phyloP scores from a whole-genome alignment of 441 rosid genomes.

The Populus hybrid region DNA sequence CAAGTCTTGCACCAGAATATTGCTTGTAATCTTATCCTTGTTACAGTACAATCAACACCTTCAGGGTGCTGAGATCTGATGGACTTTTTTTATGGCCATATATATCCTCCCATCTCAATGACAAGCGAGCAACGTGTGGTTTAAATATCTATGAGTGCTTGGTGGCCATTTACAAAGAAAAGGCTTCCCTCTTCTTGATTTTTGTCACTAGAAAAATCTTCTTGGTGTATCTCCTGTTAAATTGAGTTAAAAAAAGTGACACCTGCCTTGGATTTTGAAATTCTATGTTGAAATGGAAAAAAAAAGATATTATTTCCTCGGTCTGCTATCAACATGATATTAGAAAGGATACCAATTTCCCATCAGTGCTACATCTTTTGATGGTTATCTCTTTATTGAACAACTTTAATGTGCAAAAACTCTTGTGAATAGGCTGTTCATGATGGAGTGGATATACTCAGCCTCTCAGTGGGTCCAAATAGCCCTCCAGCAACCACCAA shows the following conservation, averaged over 20 bases:
- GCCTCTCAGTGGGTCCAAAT: conserved; percentile 98
- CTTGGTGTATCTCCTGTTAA: not conserved
- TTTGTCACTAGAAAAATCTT: not conserved
- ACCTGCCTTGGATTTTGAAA: not conserved
- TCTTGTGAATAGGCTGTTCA: conserved; percentile 79
- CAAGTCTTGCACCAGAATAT: not conserved
- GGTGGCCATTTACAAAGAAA: not conserved
- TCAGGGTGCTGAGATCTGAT: not conserved
- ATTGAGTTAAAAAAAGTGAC: not conserved
- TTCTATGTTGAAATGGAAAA: not conserved
- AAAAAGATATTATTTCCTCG: not conserved
- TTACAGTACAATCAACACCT: conserved; percentile 2
- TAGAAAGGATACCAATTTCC: not conserved
- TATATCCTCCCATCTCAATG: not conserved
- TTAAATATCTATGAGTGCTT: not conserved
- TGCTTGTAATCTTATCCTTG: not conserved
- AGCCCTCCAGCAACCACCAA: conserved; percentile 89
- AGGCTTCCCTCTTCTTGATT: not conserved
- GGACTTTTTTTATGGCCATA: not conserved
- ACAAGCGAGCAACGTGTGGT: not conserved
- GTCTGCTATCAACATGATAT: not conserved
- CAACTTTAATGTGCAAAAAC: conserved; percentile 14
- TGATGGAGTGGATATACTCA: conserved; percentile 97
- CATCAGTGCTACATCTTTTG: conserved; percentile 3
- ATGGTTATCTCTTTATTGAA: conserved; percentile 5